Evolutionary conservation across 495 filamentous ascomycete species (phyloP), one percentile per base, ranked within the genome.

Genomic region (Podospora anserina): DNA sequence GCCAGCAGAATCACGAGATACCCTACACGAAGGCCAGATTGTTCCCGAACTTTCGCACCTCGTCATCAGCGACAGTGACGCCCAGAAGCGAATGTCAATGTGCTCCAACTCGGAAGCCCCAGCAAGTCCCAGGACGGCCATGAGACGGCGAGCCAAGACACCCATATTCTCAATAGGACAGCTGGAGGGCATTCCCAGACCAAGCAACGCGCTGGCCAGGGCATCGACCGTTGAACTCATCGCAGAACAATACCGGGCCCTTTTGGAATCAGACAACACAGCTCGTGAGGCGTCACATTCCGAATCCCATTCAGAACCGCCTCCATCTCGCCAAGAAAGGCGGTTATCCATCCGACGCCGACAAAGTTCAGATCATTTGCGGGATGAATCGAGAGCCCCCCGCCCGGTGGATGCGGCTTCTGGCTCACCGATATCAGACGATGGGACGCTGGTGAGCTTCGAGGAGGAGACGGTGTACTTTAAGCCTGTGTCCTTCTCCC

Each of bases 211-310:
- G 1, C 68, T 68, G 5, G 70, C 70, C 49, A 75, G 73, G 59
- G 73, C 73, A 4, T 75, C 77, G 1, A 80, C 77, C 70, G 74
- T 80, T 34, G 81, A 83, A 61, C 72, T 75, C 56, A 81, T 84
- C 28, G 82, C 82, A 15, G 81, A 82, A 30, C 81, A 82, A 20
- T 84, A 83, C 69, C 69, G 73, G 16, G 80, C 79, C 1, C 63
- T 84, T 0, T 67, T 83, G 3, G 77, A 80, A 15, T 79, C 79
- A 0, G 76, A 77, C 20, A 69, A 66, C 44, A 72, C 73, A 11
- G 59, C 69, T 6, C 67, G 64, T 26, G 49, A 63, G n/a, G 74
- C 76, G 15, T 49, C 70, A 0, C 68, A 70, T 1, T 72, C 71
- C 20, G 74, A 78, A 11, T 54, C 69, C 0, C 68, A 70, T 1